Evolutionary conservation across 1,284 basidiomycete species (phyloP).

Genomic region (Bondarzewia mesenterica): DNA sequence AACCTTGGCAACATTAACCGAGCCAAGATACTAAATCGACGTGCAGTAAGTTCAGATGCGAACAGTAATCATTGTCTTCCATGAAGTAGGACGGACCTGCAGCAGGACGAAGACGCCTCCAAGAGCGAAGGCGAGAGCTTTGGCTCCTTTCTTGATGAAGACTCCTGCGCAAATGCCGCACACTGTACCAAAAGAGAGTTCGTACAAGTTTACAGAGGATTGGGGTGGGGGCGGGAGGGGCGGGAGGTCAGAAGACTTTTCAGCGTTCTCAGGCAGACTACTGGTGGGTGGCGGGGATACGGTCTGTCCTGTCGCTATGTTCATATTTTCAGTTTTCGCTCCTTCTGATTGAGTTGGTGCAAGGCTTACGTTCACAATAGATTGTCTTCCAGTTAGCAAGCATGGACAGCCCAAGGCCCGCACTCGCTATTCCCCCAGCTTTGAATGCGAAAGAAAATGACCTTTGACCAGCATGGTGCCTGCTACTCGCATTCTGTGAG

Average conservation of each 20-base stretch:
- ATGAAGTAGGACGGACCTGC: constrained; percentile 49
- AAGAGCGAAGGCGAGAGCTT: constrained; percentile 73
- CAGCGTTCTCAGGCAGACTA: not conserved
- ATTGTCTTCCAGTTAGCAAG: constrained; percentile 13
- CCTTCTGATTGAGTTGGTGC: not conserved
- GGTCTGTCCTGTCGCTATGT: not conserved
- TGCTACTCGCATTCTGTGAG: not conserved
- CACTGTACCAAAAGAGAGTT: constrained; percentile 83
- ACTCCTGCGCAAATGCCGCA: constrained; percentile 86
- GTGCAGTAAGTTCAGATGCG: not conserved
- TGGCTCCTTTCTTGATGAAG: constrained; percentile 92
- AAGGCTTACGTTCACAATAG: constrained; percentile 27
- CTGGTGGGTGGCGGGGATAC: constrained; percentile 4
- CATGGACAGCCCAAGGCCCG: constrained; percentile 20
- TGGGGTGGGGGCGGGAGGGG: constrained; percentile 46
- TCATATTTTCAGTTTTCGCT: not conserved
- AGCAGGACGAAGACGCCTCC: constrained; percentile 83
- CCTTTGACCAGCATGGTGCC: not conserved
- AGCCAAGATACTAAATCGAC: constrained; percentile 62
- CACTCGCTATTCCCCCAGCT: constrained; percentile 15
- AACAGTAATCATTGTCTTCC: not conserved
- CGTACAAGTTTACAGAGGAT: constrained; percentile 71
- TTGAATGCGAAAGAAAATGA: constrained; percentile 5
- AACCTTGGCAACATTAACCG: constrained; percentile 62
- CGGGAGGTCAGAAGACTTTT: constrained; percentile 2